A percentile compares a stretch with the other conserved stretches of the same genome.
phyloP scores from a whole-genome alignment of 805 yeast species.

The Candida suzukii region DNA sequence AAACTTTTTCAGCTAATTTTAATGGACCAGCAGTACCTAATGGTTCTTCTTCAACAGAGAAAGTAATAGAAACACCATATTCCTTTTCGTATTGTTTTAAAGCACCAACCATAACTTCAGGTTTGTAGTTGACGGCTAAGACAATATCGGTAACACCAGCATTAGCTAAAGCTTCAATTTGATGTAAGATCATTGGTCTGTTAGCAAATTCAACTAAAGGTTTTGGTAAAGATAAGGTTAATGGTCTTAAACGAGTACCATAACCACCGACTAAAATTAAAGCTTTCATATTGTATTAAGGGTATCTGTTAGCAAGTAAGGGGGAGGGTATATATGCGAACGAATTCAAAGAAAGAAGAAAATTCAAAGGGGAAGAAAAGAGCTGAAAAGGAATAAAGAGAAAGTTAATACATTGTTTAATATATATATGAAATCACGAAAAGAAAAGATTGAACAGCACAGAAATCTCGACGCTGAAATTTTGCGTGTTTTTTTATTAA shows the following conservation, averaged over 20 bases:
- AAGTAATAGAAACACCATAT: constrained; percentile 91
- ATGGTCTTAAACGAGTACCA: constrained; percentile 99
- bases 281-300: constrained; percentile 63
- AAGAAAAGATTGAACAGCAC: too few species aligned
- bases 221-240: constrained; percentile 90
- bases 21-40: constrained; percentile 99
- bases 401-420: too few species aligned
- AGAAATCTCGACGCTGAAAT: too few species aligned
- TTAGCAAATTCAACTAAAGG: constrained; percentile 97
- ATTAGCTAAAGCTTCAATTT: constrained; percentile 93
- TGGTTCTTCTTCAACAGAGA: constrained; percentile 98
- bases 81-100: constrained; percentile 89
- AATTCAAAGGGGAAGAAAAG: background rate
- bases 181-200: constrained; percentile 99
- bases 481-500: too few species aligned
- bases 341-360: constrained; percentile 2
- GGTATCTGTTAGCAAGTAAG: constrained; percentile 1
- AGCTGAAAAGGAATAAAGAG: background rate
- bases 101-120: constrained; percentile 97
- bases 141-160: constrained; percentile 99
- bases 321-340: background rate
- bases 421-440: too few species aligned
- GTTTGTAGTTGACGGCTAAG: constrained; percentile 97
- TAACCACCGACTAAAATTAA: constrained; percentile 98
- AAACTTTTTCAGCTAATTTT: constrained; percentile 89